Conservation (phyloP, 768 basidiomycete species). For the Leucocoprinus sp. region DNA sequence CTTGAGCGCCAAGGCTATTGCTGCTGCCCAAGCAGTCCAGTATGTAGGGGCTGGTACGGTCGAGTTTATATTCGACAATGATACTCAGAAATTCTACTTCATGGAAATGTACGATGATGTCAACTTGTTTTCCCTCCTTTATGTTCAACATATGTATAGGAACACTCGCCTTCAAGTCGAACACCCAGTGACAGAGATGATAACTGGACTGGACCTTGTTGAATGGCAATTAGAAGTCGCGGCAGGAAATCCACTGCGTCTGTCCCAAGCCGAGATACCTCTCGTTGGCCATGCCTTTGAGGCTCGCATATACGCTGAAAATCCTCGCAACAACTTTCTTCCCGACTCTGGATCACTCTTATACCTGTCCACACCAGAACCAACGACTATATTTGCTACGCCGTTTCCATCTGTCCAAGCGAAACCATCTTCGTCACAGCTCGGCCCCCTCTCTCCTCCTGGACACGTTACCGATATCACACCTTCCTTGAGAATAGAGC, state of each 20-base stretch:
- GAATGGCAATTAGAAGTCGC: slow-evolving; percentile 96
- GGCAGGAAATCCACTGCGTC: slow-evolving; percentile 77
- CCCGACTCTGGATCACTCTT: slow-evolving; percentile 82
- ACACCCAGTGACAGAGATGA: slow-evolving; percentile 92
- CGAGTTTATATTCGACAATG: slow-evolving; percentile 96
- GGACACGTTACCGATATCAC: slow-evolving; percentile 25
- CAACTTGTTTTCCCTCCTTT: neutral
- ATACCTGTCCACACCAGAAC: slow-evolving; percentile 72
- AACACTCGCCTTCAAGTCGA: slow-evolving; percentile 84
- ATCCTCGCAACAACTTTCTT: slow-evolving; percentile 86
- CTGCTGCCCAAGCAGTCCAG: slow-evolving; percentile 86
- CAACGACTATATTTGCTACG: slow-evolving; percentile 64
- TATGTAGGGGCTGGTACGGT: slow-evolving; percentile 91
- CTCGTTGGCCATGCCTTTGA: slow-evolving; percentile 92
- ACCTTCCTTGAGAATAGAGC: slow-evolving; percentile 77
- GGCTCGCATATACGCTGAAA: slow-evolving; percentile 93
- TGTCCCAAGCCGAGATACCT: slow-evolving; percentile 70
- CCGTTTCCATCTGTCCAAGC: slow-evolving; percentile 22
- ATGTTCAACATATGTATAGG: slow-evolving; percentile 31
- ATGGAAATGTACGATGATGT: slow-evolving; percentile 76
- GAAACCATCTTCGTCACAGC: slow-evolving; percentile 16
- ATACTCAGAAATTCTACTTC: slow-evolving; percentile 81
- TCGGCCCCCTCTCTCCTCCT: slow-evolving; percentile 24
- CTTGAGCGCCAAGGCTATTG: slow-evolving; percentile 79
- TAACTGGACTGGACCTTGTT: slow-evolving; percentile 89